These are phyloP conservation scores for Penicillium riverlandense DNA, from an alignment of 495 filamentous ascomycete species.

Conservation along the genomic window DNA sequence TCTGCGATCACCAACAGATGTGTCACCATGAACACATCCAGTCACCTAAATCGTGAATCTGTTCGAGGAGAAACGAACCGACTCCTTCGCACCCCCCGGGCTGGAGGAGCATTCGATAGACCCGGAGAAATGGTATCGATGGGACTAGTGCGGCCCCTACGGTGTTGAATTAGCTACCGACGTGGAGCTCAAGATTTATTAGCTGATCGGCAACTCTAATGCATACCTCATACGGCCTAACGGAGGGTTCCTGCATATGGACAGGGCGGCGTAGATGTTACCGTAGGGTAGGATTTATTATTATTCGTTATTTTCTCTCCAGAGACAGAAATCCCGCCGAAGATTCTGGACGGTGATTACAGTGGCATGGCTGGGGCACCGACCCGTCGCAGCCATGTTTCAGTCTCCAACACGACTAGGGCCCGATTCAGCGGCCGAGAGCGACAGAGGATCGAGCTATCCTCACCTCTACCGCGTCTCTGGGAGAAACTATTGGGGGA, in stretches of 20 bases:
- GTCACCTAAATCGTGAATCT: too few species aligned
- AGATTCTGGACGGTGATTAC: background rate
- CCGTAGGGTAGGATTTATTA: background rate
- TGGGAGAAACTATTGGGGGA: too few species aligned
- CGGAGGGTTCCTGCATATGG: slow-evolving; percentile 18
- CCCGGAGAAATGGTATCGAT: too few species aligned
- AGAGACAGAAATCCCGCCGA: background rate
- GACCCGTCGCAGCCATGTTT: slow-evolving; percentile 21
- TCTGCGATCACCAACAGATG: too few species aligned
- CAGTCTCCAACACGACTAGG: slow-evolving; percentile 3
- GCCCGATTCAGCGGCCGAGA: slow-evolving; percentile 7
- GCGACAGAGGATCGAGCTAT: slow-evolving; percentile 1
- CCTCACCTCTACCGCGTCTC: too few species aligned
- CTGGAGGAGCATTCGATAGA: too few species aligned
- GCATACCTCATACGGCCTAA: background rate
- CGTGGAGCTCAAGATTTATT: slow-evolving; percentile 13
- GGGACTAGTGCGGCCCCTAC: too few species aligned
- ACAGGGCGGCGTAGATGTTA: background rate
- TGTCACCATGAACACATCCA: too few species aligned
- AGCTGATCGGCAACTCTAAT: slow-evolving; percentile 21
- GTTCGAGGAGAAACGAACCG: too few species aligned
- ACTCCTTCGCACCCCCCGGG: too few species aligned
- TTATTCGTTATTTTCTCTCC: background rate
- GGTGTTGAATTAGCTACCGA: slow-evolving; percentile 11
- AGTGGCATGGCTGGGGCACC: slow-evolving; percentile 10